These are phyloP conservation scores for Yamadazyma akitaensis DNA, from an alignment of 805 yeast species.

Conservation along the genomic window DNA sequence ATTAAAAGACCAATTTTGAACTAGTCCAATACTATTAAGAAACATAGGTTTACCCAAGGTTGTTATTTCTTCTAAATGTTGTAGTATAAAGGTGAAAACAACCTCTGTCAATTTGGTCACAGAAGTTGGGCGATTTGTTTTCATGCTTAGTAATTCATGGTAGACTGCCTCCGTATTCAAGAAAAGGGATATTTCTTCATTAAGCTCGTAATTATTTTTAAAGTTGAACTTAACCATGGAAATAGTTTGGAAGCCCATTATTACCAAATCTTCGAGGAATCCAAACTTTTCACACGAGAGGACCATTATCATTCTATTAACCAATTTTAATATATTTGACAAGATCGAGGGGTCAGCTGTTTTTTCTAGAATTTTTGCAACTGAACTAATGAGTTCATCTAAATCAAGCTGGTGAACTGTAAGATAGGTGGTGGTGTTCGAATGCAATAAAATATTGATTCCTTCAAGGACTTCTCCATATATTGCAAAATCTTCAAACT, in stretches of 20 bases:
- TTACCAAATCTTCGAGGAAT: not conserved
- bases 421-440: slow-evolving; percentile 4
- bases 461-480: slow-evolving; percentile 2
- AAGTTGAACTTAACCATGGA: slow-evolving; percentile 5
- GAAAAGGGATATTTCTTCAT: slow-evolving; percentile 9
- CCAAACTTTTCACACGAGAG: slow-evolving; percentile 7
- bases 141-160: not conserved
- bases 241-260: slow-evolving; percentile 2
- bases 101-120: not conserved
- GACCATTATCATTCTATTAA: slow-evolving; percentile 7
- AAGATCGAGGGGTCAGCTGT: not conserved
- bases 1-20: not conserved
- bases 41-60: slow-evolving; percentile 4
- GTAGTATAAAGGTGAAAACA: not conserved
- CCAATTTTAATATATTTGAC: slow-evolving; percentile 1
- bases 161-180: slow-evolving; percentile 10
- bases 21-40: slow-evolving; percentile 1
- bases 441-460: slow-evolving; percentile 3
- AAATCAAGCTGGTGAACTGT: slow-evolving; percentile 1
- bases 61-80: slow-evolving; percentile 2
- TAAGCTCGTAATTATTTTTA: slow-evolving; percentile 4
- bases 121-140: not conserved
- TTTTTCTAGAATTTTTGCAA: not conserved
- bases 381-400: not conserved
- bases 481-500: not conserved